Evolutionary conservation across 768 basidiomycete genomes (phyloP), one percentile per base, ranked within the genome.

Genomic region (Pleurotus eryngii): DNA sequence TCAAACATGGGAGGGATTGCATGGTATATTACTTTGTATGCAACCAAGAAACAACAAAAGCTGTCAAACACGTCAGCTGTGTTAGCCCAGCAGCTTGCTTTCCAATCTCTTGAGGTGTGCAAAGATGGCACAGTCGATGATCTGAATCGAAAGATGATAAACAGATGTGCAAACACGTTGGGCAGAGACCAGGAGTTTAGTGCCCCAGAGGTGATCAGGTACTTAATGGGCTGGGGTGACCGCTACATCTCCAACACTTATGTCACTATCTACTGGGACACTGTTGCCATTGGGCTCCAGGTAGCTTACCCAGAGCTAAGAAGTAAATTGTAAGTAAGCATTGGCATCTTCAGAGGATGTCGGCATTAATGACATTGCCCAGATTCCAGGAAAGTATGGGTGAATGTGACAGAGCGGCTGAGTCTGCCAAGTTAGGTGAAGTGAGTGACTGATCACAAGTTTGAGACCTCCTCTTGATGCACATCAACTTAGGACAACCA

Each of bases 271-370:
- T 40, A 75, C 0, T 57, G 68, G 0, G 75, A 61, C 0, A 73
- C 73, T 1, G 70, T 74, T 69, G 72, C 78, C 0, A 69, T 77
- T 0, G 66, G 67, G 0, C 57, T 77, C 8, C 18, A 59, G 1
- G 45, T 57, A 18, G 57, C 26, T 12, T 71, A 58, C 61, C 72
- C 71, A 0, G 60, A 63, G 9, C 38, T 72, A n/a, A 22, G 27
- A 3, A 18, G 2, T 12, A 22, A 17, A 20, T 27, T 4, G 49
- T 43, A 12, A 35, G 39, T 22, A n/a, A n/a, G n/a, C n/a, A n/a
- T n/a, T n/a, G n/a, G n/a, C n/a, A n/a, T n/a, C n/a, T n/a, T n/a
- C n/a, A n/a, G n/a, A n/a, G n/a, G n/a, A n/a, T n/a, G n/a, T n/a
- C n/a, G 26, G 6, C 26, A 27, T 6, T 3, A 27, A 27, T 27